Evolutionary conservation across 164 flowering plant genomes (phyloP).

Genomic region (Berberis thunbergii): DNA sequence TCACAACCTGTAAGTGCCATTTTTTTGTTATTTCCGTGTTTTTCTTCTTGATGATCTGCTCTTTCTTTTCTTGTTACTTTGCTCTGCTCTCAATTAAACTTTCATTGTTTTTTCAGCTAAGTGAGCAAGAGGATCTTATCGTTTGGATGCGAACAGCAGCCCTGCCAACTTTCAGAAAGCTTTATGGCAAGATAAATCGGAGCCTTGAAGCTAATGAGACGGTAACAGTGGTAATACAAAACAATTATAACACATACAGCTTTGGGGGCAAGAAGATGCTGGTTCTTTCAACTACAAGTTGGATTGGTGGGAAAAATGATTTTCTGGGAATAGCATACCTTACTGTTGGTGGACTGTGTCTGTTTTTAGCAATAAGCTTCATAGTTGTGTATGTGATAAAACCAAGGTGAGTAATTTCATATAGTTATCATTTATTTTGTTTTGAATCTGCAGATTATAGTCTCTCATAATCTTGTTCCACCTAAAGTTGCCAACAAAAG

Average conservation of each 20-base stretch:
- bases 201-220: background rate
- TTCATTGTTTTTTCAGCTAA: background rate
- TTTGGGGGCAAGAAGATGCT: constrained; percentile 11
- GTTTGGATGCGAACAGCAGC: constrained; percentile 15
- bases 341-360: constrained; percentile 10
- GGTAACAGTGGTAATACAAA: background rate
- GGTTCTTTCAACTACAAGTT: constrained; percentile 10
- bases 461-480: no score
- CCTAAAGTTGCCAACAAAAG: no score
- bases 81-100: background rate
- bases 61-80: background rate
- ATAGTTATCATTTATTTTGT: no score
- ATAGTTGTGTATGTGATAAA: background rate
- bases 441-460: no score
- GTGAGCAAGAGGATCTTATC: constrained; percentile 8
- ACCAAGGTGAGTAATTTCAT: constrained; percentile 5
- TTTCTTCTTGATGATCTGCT: background rate
- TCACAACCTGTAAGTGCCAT: background rate
- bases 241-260: constrained; percentile 10
- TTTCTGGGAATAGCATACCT: constrained; percentile 11
- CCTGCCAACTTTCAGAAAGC: constrained; percentile 8
- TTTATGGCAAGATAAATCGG: constrained; percentile 8
- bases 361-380: constrained; percentile 3
- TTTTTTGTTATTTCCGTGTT: background rate
- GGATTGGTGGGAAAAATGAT: constrained; percentile 10